Evolutionary conservation across 2,329 filamentous ascomycete genomes (phyloP), one percentile per base, ranked within the genome.

Genomic region (Atkinsonella texensis): DNA sequence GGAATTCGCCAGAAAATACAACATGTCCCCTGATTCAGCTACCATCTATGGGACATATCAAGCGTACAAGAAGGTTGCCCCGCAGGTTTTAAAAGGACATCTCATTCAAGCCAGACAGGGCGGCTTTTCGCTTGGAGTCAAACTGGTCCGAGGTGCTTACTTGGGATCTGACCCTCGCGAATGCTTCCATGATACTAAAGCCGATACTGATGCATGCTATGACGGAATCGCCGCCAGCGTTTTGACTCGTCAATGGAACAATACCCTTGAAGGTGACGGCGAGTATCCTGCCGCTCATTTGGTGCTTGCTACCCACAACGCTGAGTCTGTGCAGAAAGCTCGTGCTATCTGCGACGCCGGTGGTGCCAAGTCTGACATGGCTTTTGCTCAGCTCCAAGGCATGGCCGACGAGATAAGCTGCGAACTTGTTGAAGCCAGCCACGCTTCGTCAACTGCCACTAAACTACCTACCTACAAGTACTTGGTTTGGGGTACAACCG

Each of bases 391-490:
- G 70, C 78, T 96, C 1, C 86, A 91, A 71, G 90, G 91, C 41
- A 97, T 97, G 91, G 91, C 91, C 1, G 91, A 97, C 59, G 90
- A 96, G 64, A 82, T 97, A 49, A 89, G 84, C 64, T 83, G 80
- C 63, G 79, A 81, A 63, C 68, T 84, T 13, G 66, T 70, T 33
- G 65, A 70, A 55, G 67, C 68, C 10, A 61, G 63, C 50, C 61
- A 62, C 49, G 58, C 62, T 3, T 58, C 56, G 17, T 50, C 54
- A 49, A 58, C 58, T 51, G 53, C 58, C 10, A 50, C 59, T 13
- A 54, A 58, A 8, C 71, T 85, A 41, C 75, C 85, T 17, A 83
- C 84, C 20, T 84, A 80, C 68, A 85, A 85, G 69, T 85, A 85
- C 60, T 69, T 85, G 13, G 80, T 83, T 31, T 85, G 82, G 83